Evolutionary conservation across 116 monocot species (phyloP), one percentile per base, ranked within the genome.

Genomic region (Papilionanthe hybrid): DNA sequence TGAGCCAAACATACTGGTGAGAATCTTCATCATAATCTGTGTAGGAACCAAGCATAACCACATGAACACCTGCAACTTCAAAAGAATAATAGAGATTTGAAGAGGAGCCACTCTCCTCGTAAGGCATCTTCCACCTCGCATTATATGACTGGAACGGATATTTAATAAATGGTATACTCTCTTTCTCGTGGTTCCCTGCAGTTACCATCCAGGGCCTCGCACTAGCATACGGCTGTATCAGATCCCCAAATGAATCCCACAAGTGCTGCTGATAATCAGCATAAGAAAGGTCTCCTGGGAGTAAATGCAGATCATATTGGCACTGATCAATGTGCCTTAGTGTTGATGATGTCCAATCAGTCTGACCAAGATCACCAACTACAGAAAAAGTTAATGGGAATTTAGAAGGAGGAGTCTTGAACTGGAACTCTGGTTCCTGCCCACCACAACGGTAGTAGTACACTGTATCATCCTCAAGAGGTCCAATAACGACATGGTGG

Each of bases 51-150:
- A 98, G 94, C 98, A 98, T 98, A 42, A 94, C 84, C 47, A 93
- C 47, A 83, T 98, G 98, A 68, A 87, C 91, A 15, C 98, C 93
- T 9, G 90, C 77, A 55, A 87, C 86, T 68, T 94, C 90, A 87
- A 94, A 98, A 5, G 98, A 98, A 75, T 98, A 98, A 74, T 90
- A 98, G 32, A 98, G 79, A 56, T 98, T 98, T 18, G 98, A 98
- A 37, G 80, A 81, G 11, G 98, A 98, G 44, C 91, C 90, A 72
- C 98, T 91, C 86, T 98, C 94, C 78, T 86, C 78, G 80, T 86
- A 94, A 4, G 98, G 98, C 98, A 98, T 98, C 74, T 83, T 92
- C 98, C 98, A 98, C 74, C 98, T 78, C 57, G 90, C 88, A 90
- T 94, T 94, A 72, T 90, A 98, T 29, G 98, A 78, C 77, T 90